Conservation (phyloP, 306 rosid genomes). For the Mimosa bimucronata region DNA sequence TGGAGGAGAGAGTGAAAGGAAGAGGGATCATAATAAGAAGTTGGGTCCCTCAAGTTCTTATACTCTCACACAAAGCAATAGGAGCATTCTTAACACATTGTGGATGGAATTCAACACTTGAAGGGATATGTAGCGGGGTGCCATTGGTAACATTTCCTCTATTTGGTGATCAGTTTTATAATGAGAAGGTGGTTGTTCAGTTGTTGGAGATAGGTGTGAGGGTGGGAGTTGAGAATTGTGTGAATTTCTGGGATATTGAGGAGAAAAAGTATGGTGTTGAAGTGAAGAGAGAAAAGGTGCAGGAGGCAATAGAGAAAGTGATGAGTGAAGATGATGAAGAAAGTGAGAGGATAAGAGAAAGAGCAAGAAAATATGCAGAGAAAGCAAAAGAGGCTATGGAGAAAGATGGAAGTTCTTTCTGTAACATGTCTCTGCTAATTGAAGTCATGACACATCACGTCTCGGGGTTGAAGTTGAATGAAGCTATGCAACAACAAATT, state of each 20-base stretch:
- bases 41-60: constrained; percentile 62
- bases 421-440: constrained; percentile 31
- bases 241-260: not conserved
- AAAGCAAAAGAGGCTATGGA: constrained; percentile 47
- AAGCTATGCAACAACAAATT: not conserved
- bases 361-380: constrained; percentile 41
- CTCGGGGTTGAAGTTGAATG: not conserved
- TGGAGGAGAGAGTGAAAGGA: constrained; percentile 52
- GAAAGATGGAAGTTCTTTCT: constrained; percentile 46
- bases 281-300: constrained; percentile 43
- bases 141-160: constrained; percentile 59
- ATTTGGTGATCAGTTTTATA: constrained; percentile 53
- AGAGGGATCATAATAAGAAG: constrained; percentile 56
- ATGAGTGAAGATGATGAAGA: constrained; percentile 43
- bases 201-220: not conserved
- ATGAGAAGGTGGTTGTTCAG: constrained; percentile 38
- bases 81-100: constrained; percentile 66
- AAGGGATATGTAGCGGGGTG: constrained; percentile 52
- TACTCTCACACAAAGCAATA: constrained; percentile 50
- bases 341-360: constrained; percentile 40
- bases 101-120: constrained; percentile 65
- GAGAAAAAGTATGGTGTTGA: constrained; percentile 40
- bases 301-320: constrained; percentile 40
- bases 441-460: constrained; percentile 35
- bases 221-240: not conserved